Evolutionary conservation across 2,329 filamentous ascomycete genomes (phyloP), one percentile per base, ranked within the genome.

Genomic region (Lojkania enalia): DNA sequence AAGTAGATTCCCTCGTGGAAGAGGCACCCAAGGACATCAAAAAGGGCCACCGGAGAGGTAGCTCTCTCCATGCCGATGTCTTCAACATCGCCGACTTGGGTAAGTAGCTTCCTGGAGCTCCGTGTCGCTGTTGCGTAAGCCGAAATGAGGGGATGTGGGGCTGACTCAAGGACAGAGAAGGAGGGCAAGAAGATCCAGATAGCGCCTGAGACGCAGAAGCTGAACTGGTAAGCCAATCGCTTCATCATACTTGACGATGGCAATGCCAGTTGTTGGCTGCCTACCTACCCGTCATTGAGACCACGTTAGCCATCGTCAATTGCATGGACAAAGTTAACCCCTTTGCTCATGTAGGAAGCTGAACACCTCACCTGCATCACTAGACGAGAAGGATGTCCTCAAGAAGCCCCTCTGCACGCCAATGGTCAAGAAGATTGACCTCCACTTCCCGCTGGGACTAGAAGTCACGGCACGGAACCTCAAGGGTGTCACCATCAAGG

Each of bases 401-500:
- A 91, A 91, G 77, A 84, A 91, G 71, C 76, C 79, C 50, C 83
- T 97, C 58, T 86, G 88, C 61, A 85, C 76, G 49, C 92, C 92
- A 36, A 85, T 87, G 23, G 83, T 97, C 71, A 95, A 94, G 81
- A 92, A 89, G 77, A 92, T 97, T 73, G 90, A 96, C 73, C 80
- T 97, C 35, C 84, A 90, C 74, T 96, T 95, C 79, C 88, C 89
- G 13, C 78, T 95, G 41, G 92, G 92, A 39, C 81, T 94, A 44
- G 85, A 92, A 66, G 88, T 96, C 57, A 88, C 87, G 21, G 92
- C 90, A 66, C 83, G 92, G 65, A 97, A 96, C 74, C 77, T 91
- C 61, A 92, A 91, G 73, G 92, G 92, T 44, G 90, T 97, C 58
- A 97, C 92, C 45, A 92, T 97, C 79, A 96, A 96, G 79, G 92